These are phyloP conservation scores for Lotus japonicus DNA, from an alignment of 306 rosid species.

Conservation along the genomic window DNA sequence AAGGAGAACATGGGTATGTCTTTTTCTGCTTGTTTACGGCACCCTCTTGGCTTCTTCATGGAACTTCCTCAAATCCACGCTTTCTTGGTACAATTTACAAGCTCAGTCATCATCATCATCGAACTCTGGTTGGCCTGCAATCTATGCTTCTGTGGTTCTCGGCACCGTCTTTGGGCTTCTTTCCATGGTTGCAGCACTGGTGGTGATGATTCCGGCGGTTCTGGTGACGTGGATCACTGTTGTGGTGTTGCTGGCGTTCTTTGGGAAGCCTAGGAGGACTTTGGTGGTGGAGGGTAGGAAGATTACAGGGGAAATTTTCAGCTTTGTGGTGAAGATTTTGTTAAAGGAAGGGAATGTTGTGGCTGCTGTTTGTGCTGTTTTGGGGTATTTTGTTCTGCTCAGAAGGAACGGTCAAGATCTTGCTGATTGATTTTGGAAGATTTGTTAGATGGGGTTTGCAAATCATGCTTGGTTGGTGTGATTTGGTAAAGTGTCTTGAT, in stretches of 20 bases:
- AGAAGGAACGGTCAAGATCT: slow-evolving; percentile 42
- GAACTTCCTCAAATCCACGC: slow-evolving; percentile 62
- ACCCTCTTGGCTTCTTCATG: slow-evolving; percentile 47
- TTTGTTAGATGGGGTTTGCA: slow-evolving; percentile 23
- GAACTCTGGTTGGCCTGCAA: slow-evolving; percentile 69
- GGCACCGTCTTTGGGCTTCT: slow-evolving; percentile 70
- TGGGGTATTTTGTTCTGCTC: slow-evolving; percentile 69
- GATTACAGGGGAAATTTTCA: slow-evolving; percentile 63
- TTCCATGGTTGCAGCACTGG: slow-evolving; percentile 81
- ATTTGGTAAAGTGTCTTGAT: slow-evolving; percentile 32
- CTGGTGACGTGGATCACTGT: slow-evolving; percentile 84
- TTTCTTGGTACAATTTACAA: slow-evolving; percentile 63
- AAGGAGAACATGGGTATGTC: slow-evolving; percentile 77
- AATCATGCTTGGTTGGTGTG: neutral
- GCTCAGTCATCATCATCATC: slow-evolving; percentile 31
- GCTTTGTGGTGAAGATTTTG: slow-evolving; percentile 62
- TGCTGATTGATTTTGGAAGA: neutral
- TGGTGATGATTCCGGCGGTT: slow-evolving; percentile 68
- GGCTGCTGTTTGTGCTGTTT: slow-evolving; percentile 82
- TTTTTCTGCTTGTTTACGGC: slow-evolving; percentile 51
- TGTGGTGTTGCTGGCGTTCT: slow-evolving; percentile 81
- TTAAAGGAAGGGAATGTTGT: slow-evolving; percentile 84
- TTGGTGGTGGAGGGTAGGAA: slow-evolving; percentile 85
- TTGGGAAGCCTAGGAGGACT: slow-evolving; percentile 63
- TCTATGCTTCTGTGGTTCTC: slow-evolving; percentile 78